These are phyloP conservation scores for Xerophyta viscosa DNA, from an alignment of 106 monocot species.

Conservation along the genomic window DNA sequence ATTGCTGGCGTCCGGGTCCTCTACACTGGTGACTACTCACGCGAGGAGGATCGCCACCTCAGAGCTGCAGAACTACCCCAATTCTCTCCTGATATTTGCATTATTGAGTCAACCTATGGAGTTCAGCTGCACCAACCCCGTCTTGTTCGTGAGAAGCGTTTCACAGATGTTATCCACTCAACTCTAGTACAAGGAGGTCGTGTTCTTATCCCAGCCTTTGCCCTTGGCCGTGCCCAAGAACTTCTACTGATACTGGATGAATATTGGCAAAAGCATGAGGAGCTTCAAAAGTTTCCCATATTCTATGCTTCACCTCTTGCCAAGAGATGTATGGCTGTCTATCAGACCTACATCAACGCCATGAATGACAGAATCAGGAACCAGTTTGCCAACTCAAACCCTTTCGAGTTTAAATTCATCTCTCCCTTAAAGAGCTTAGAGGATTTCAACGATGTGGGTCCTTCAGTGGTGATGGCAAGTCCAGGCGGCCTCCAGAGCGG, in stretches of 20 bases:
- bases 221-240: conserved; percentile 95
- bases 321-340: conserved; percentile 98
- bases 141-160: conserved; percentile 75
- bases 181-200: conserved; percentile 80
- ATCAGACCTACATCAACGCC: conserved; percentile 95
- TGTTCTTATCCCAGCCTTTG: conserved; percentile 95
- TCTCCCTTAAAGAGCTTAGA: conserved; percentile 90
- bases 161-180: conserved; percentile 85
- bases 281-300: conserved; percentile 88
- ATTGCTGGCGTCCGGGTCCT: conserved; percentile 89
- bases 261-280: conserved; percentile 88
- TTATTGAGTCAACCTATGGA: conserved; percentile 96
- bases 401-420: conserved; percentile 93
- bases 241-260: conserved; percentile 96
- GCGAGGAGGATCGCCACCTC: conserved; percentile 95
- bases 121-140: conserved; percentile 95
- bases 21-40: conserved; percentile 96
- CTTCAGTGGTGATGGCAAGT: conserved; percentile 97
- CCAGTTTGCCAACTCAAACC: conserved; percentile 84
- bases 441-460: conserved; percentile 89
- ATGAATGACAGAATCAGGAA: conserved; percentile 93
- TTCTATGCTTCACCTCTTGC: conserved; percentile 96
- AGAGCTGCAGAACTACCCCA: conserved; percentile 48
- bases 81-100: conserved; percentile 59
- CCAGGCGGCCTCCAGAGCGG: conserved; percentile 94